phyloP scores from a whole-genome alignment of 2,329 filamentous ascomycete species.

The Fusarium tupiense region DNA sequence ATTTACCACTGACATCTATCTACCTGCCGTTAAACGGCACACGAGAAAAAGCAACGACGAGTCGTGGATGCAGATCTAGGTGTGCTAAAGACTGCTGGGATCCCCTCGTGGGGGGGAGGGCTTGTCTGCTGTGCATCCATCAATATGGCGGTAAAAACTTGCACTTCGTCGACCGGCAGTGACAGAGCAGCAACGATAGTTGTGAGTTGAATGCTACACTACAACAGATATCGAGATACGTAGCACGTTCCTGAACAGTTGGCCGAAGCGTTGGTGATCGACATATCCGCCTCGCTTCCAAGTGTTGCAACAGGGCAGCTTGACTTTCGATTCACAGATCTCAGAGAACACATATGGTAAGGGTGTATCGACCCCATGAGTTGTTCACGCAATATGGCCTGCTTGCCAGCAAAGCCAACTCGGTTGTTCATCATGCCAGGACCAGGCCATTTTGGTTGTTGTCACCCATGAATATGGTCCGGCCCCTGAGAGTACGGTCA shows the following conservation, averaged over 20 bases:
- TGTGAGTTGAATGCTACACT: background rate
- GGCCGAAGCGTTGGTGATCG: conserved; percentile 36
- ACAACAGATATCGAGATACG: conserved; percentile 3
- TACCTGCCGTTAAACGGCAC: conserved; percentile 4
- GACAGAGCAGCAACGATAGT: background rate
- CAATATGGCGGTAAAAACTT: conserved; percentile 10
- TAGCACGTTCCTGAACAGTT: conserved; percentile 27
- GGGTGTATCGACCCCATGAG: conserved; percentile 13
- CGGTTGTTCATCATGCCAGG: conserved; percentile 10
- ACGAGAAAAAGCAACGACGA: conserved; percentile 14
- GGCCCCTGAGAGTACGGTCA: conserved; percentile 17
- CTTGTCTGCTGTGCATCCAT: conserved; percentile 1
- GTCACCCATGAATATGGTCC: conserved; percentile 12
- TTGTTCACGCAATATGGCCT: conserved; percentile 13
- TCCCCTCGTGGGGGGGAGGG: background rate
- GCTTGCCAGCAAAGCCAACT: conserved; percentile 18
- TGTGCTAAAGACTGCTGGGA: conserved; percentile 19
- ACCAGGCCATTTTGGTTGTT: conserved; percentile 25
- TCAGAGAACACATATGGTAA: background rate
- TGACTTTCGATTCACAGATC: background rate
- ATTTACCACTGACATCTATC: background rate
- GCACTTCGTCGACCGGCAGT: background rate
- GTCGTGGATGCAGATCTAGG: conserved; percentile 20
- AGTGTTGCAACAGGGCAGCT: conserved; percentile 15
- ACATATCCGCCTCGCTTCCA: conserved; percentile 31